Percentiles rank a stretch among this genome's conserved stretches.
These are phyloP conservation scores for Tulasnella sp. DNA, from an alignment of 768 basidiomycete genomes.

Conservation along the genomic window DNA sequence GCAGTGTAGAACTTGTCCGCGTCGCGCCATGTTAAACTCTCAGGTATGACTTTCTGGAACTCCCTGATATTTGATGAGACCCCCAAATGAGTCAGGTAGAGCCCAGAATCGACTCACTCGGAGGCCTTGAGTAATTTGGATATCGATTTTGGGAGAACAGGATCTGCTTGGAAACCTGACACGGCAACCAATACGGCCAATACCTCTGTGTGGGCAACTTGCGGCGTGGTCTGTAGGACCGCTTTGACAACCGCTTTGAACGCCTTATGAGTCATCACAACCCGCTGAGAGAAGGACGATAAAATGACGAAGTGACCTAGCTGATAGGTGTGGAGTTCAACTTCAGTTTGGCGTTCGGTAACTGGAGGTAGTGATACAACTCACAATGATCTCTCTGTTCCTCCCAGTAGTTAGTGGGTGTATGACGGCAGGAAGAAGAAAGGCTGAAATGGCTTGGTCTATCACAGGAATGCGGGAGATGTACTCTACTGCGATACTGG, in stretches of 20 bases:
- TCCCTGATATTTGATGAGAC: constrained; percentile 31
- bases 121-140: constrained; percentile 32
- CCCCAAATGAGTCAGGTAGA: constrained; percentile 25
- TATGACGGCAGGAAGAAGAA: constrained; percentile 38
- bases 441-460: constrained; percentile 56
- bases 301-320: constrained; percentile 66
- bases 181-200: constrained; percentile 55
- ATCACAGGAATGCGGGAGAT: constrained; percentile 46
- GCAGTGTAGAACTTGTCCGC: constrained; percentile 41
- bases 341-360: too few species aligned
- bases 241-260: constrained; percentile 45
- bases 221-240: constrained; percentile 33
- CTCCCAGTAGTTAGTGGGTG: neutral
- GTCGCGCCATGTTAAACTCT: constrained; percentile 37
- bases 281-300: constrained; percentile 56
- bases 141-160: constrained; percentile 40
- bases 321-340: constrained; percentile 28
- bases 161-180: constrained; percentile 47
- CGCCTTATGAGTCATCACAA: constrained; percentile 45
- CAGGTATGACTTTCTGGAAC: constrained; percentile 38
- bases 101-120: neutral
- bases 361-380: neutral
- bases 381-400: constrained; percentile 7
- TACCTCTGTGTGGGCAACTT: constrained; percentile 45
- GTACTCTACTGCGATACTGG: constrained; percentile 68